A percentile compares a stretch with the other conserved stretches of the same genome.
Conservation (phyloP, 2,329 filamentous ascomycete species). For the Metarhizium humberi region DNA sequence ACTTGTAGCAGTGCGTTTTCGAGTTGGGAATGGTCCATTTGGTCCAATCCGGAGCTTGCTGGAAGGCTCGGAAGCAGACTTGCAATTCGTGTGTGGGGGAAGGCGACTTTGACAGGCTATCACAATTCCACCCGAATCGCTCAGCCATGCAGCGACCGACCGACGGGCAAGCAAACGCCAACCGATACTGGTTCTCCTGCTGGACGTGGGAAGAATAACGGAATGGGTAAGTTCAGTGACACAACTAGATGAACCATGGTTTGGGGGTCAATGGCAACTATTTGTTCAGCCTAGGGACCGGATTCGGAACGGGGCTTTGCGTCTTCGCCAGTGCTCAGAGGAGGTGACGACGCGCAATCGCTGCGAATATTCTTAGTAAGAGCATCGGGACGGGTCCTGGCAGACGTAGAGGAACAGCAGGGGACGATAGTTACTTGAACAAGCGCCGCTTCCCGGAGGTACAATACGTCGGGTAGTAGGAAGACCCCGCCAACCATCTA, state of each 20-base stretch:
- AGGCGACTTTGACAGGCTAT: neutral
- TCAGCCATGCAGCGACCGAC: neutral
- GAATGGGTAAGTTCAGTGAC: neutral
- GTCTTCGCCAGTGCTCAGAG: neutral
- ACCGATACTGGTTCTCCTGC: neutral
- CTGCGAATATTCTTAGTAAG: too few relatives aligned
- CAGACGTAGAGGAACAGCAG: too few relatives aligned
- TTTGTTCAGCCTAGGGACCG: neutral
- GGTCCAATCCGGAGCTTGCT: neutral
- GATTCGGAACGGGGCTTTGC: neutral
- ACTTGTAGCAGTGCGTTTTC: slow-evolving; percentile 1
- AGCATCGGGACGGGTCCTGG: too few relatives aligned
- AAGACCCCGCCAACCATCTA: too few relatives aligned
- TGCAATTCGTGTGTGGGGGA: neutral
- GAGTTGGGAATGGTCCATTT: neutral
- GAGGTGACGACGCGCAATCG: too few relatives aligned
- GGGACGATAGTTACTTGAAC: neutral
- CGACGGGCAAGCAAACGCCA: neutral
- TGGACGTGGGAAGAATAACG: neutral
- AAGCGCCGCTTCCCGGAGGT: neutral
- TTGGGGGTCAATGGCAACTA: neutral
- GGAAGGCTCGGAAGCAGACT: neutral
- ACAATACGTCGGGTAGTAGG: too few relatives aligned
- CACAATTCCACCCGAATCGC: neutral
- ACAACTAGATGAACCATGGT: neutral